These are phyloP conservation scores for Microdochium trichocladiopsis DNA, from an alignment of 2,329 filamentous ascomycete species.

Conservation along the genomic window DNA sequence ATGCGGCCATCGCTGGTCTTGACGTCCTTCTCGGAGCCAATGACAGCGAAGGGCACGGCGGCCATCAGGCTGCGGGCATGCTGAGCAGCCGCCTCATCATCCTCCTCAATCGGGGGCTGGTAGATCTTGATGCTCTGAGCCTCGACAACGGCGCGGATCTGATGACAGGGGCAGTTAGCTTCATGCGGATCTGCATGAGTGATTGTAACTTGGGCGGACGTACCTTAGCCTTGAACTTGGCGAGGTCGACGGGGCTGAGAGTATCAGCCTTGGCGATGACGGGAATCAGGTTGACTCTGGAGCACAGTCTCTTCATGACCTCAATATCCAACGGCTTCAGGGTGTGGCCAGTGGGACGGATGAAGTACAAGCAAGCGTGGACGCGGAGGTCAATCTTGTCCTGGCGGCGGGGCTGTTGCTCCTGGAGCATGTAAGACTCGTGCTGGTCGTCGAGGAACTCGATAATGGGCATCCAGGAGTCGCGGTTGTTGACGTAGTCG, in stretches of 20 bases:
- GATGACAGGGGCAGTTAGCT: not conserved
- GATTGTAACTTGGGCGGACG: conserved; percentile 16
- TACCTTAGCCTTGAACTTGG: conserved; percentile 93
- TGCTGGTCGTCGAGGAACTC: conserved; percentile 99
- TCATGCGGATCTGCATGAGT: not conserved
- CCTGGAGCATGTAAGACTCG: conserved; percentile 99
- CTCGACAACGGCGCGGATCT: conserved; percentile 94
- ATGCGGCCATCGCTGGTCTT: conserved; percentile 94
- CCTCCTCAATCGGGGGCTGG: conserved; percentile 94
- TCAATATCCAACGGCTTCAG: conserved; percentile 98
- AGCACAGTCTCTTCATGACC: conserved; percentile 99
- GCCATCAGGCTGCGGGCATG: conserved; percentile 92
- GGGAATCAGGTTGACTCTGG: conserved; percentile 95
- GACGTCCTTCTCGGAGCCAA: conserved; percentile 98
- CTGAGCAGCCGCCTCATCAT: conserved; percentile 91
- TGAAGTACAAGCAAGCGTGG: conserved; percentile 98
- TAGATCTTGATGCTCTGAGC: conserved; percentile 99
- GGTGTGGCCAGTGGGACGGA: conserved; percentile 95
- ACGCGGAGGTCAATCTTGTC: conserved; percentile 99
- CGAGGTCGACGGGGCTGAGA: conserved; percentile 83
- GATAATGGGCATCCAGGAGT: conserved; percentile 99
- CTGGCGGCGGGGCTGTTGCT: conserved; percentile 94
- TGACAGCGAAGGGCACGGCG: conserved; percentile 98
- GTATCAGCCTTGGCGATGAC: conserved; percentile 99
- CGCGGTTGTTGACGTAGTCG: conserved; percentile 99